Evolutionary conservation across 139 green algal species (phyloP), one percentile per base, ranked within the genome.

Genomic region (Picochlorum sp.): DNA sequence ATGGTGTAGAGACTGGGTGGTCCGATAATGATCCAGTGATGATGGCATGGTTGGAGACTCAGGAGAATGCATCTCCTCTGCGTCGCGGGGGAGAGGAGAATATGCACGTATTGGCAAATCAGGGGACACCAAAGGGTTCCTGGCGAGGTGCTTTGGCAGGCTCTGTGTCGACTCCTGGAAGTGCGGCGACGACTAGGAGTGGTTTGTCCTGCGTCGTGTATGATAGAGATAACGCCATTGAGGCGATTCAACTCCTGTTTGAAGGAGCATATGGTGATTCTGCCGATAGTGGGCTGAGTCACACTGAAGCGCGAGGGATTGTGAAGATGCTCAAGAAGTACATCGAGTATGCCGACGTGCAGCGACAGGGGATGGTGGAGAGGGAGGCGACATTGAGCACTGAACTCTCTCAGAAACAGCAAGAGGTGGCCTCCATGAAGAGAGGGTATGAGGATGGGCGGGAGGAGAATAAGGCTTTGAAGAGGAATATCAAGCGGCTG

Each of bases 321-420:
- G 47, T 54, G 1, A 54, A 20, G n/a, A 54, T 54, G 47, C 47
- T 54, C 18, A 54, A 54, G 47, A 54, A 54, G 7, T 54, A 54
- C 4, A 54, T 54, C 47, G 16, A 21, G 16, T 21, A 54, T 54
- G 47, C 16, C 4, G 47, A 54, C 15, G 47, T 20, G 47, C 47
- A 54, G 47, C 16, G 47, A 21, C 16, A 54, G 6, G 6, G 6
- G 47, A 54, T 54, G 47, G n/a, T 54, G 7, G 47, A 54, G 7
- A 54, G 47, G 15, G 47, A 54, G 47, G 47, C 47, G 47, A 54
- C 15, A 13, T 21, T 54, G 15, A 21, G 18, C 18, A 54, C 47
- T 20, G 47, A 54, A 54, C n/a, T 54, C 8, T 26, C 16, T 20
- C 47, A 54, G n/a, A 54, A 54, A 9, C 18, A 54, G 47, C 47